Percentiles rank a stretch among this genome's conserved stretches.
These are phyloP conservation scores for Metarhizium guizhouense DNA, from an alignment of 2,329 filamentous ascomycete genomes.

Conservation along the genomic window DNA sequence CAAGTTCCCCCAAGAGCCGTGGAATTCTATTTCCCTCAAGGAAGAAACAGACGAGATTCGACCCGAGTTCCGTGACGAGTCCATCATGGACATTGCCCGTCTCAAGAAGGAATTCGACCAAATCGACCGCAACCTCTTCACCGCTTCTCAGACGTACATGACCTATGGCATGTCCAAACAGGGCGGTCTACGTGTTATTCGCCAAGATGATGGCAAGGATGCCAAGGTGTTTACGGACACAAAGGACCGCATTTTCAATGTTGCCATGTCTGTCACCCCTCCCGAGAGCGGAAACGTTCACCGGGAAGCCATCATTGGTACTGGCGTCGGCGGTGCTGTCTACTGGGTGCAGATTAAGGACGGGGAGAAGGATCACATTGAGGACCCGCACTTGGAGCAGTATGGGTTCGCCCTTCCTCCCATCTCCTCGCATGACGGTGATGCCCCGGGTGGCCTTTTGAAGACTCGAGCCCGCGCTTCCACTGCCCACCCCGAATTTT, in stretches of 20 bases:
- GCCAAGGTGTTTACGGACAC: slow-evolving; percentile 87
- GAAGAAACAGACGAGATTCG: slow-evolving; percentile 45
- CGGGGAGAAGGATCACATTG: slow-evolving; percentile 68
- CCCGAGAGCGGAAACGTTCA: slow-evolving; percentile 46
- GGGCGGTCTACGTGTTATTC: slow-evolving; percentile 84
- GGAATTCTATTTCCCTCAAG: slow-evolving; percentile 77
- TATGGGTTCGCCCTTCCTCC: slow-evolving; percentile 87
- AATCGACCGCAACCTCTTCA: slow-evolving; percentile 85
- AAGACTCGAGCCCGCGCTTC: slow-evolving; percentile 93
- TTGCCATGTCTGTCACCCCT: slow-evolving; percentile 67
- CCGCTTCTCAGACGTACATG: slow-evolving; percentile 85
- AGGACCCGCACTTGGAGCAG: slow-evolving; percentile 69
- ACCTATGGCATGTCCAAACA: slow-evolving; percentile 91
- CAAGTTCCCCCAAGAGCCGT: slow-evolving; percentile 95
- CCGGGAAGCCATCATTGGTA: slow-evolving; percentile 79
- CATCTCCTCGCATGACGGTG: slow-evolving; percentile 76
- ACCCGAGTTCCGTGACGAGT: slow-evolving; percentile 63
- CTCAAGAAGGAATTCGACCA: slow-evolving; percentile 98
- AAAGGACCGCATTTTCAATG: slow-evolving; percentile 90
- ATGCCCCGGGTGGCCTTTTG: slow-evolving; percentile 81
- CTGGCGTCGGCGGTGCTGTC: slow-evolving; percentile 90
- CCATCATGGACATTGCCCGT: slow-evolving; percentile 84
- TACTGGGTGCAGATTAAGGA: slow-evolving; percentile 85
- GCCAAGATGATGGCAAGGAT: slow-evolving; percentile 87
- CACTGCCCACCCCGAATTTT: slow-evolving; percentile 82